phyloP scores from a whole-genome alignment of 192 early-diverging fungal genomes.

The Entomortierella parvispora region DNA sequence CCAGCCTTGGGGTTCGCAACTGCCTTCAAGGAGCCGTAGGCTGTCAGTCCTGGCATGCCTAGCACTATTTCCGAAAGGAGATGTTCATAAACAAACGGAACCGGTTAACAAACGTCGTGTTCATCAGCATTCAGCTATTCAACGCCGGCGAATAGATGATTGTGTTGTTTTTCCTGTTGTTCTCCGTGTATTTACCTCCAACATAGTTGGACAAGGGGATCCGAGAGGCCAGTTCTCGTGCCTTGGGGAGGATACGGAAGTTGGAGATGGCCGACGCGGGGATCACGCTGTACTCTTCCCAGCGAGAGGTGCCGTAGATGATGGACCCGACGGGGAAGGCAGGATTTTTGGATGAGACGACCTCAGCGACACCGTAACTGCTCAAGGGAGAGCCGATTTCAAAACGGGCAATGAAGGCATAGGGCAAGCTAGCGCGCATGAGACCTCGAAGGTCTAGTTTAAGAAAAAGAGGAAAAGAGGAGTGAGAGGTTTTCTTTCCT shows the following conservation, averaged over 20 bases:
- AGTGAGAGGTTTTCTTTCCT: no score
- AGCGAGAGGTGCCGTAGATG: conserved; percentile 63
- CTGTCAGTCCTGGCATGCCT: conserved; percentile 21
- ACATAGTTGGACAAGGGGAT: conserved; percentile 68
- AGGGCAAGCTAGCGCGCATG: conserved; percentile 64
- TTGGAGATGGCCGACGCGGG: conserved; percentile 26
- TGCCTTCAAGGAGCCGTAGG: conserved; percentile 48
- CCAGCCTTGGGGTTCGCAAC: conserved; percentile 84
- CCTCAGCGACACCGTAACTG: conserved; percentile 68
- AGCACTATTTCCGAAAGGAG: not conserved
- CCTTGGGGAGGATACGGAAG: conserved; percentile 47
- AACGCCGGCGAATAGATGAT: not conserved
- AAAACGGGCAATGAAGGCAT: conserved; percentile 59
- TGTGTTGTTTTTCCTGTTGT: no score
- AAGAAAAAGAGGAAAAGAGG: not conserved
- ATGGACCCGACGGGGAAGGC: conserved; percentile 68
- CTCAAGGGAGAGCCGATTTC: conserved; percentile 68
- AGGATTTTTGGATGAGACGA: conserved; percentile 69
- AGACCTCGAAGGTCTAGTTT: conserved; percentile 47
- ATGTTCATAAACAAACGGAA: not conserved
- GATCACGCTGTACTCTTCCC: conserved; percentile 64
- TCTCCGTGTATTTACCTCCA: no score
- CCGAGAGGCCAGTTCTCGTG: conserved; percentile 27
- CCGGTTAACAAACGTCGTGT: not conserved
- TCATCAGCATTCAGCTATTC: not conserved